Evolutionary conservation across 768 basidiomycete species (phyloP).

Genomic region (Amanita molliuscula): DNA sequence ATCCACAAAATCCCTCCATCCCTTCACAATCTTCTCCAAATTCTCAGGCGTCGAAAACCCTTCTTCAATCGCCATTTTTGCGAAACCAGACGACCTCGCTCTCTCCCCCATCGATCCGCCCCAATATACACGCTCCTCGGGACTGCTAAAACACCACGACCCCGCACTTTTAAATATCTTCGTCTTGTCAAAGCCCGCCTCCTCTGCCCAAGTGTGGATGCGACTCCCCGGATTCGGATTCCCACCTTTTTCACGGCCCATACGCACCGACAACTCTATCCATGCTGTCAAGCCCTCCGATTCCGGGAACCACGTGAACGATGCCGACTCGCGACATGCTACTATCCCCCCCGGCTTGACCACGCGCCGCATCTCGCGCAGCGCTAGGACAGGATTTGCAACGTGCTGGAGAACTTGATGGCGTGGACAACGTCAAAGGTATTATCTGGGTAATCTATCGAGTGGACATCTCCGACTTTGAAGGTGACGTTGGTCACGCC

Average conservation of each 20-base stretch:
- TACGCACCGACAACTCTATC: neutral
- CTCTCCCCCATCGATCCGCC: neutral
- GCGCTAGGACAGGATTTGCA: conserved; percentile 24
- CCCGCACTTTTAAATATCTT: neutral
- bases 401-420: conserved; percentile 43
- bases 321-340: conserved; percentile 32
- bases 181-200: neutral
- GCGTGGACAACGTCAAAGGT: conserved; percentile 40
- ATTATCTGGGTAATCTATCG: conserved; percentile 25
- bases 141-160: neutral
- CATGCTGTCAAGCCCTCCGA: neutral
- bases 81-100: neutral
- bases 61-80: neutral
- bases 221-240: neutral
- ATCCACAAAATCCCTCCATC: neutral
- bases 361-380: conserved; percentile 39
- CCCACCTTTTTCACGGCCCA: neutral
- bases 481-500: conserved; percentile 29
- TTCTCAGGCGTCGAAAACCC: neutral
- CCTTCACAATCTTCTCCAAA: neutral
- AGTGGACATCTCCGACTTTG: conserved; percentile 24
- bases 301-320: conserved; percentile 25
- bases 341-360: conserved; percentile 35
- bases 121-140: neutral
- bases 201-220: neutral